These are phyloP conservation scores for Syzygium malaccense DNA, from an alignment of 441 rosid species.

Conservation along the genomic window DNA sequence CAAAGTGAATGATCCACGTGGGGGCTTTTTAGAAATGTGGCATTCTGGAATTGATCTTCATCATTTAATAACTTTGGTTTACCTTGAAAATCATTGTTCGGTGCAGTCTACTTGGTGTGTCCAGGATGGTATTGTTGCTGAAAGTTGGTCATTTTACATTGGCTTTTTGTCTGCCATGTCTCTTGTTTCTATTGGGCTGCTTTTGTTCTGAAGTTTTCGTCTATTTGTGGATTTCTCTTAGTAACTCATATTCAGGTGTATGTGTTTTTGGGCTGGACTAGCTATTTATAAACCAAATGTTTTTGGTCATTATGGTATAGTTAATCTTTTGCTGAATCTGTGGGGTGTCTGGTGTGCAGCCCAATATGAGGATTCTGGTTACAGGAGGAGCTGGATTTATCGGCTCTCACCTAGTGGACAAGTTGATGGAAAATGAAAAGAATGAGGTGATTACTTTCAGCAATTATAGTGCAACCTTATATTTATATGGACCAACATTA, in stretches of 20 bases:
- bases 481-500: background rate
- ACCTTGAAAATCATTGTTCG: background rate
- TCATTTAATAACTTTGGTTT: background rate
- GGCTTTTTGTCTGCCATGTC: background rate
- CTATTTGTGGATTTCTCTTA: background rate
- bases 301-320: background rate
- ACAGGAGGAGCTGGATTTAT: conserved; percentile 99
- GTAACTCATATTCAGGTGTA: background rate
- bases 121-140: background rate
- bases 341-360: conserved; percentile 29
- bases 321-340: background rate
- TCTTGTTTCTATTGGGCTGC: background rate
- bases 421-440: conserved; percentile 87
- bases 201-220: background rate
- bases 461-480: background rate
- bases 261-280: background rate
- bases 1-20: background rate
- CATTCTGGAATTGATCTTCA: background rate
- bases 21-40: background rate
- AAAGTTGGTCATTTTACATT: background rate
- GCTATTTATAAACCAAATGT: background rate
- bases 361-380: conserved; percentile 90
- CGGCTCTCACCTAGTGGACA: conserved; percentile 94
- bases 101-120: background rate
- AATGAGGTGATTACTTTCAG: background rate